Evolutionary conservation across 164 flowering plant genomes (phyloP), one percentile per base, ranked within the genome.

Genomic region (Annona cherimola): DNA sequence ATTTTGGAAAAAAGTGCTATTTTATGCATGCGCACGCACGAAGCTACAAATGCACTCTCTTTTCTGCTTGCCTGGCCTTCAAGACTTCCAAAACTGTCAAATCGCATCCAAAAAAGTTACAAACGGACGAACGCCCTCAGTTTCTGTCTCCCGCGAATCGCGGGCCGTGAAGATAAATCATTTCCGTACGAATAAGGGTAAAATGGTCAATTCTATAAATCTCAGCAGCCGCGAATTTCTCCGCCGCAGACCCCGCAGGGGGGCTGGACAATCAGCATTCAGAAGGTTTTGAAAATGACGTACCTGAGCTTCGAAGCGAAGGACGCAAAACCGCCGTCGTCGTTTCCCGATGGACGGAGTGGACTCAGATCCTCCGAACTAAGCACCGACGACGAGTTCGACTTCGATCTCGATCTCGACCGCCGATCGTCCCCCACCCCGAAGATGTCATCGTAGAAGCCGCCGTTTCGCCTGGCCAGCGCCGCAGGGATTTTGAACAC

Each of bases 321-420:
- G 14, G 84, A 79, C 0, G 85, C 78, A 61, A 87, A 77, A 45
- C 77, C 84, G 35, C 75, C 84, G 76, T 90, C 90, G 5, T 84
- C 89, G 2, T 82, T 81, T 75, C 45, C 44, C 8, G 71, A 77
- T 66, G 86, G 82, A 69, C 83, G 84, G 77, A 79, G 81, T 19
- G 94, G 92, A 70, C 93, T 90, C 73, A 86, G 67, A 71, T 89
- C 96, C 82, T 90, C 95, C 55, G 89, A 88, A 68, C 93, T 92
- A 86, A 90, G 71, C 16, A 81, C 91, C 9, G 92, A 86, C 6
- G 95, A 86, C 0, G 92, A 89, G 55, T 81, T 86, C 12, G 97
- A 86, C 70, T 83, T 90, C 42, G 88, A 83, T 57, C 74, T 79
- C 62, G 85, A 74, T 63, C 82, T 79, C 66, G 83, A 79, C 70